Base-by-base conservation (phyloP, 140 eudicot genomes). In the Erigeron philadelphicus region DNA sequence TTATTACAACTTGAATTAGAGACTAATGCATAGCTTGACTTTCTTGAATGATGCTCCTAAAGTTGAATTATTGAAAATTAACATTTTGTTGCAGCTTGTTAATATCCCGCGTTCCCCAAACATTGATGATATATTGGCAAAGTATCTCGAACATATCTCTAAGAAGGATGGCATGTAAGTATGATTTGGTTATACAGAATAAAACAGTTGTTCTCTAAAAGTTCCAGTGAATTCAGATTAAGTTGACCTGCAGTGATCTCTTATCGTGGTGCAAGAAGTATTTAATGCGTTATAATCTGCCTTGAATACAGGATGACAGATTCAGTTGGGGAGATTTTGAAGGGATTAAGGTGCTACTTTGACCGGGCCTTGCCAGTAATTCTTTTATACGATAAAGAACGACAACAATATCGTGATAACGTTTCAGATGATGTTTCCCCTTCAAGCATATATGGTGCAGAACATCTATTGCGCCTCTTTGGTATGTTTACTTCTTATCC, bases 391-490 rank as follows among this genome's bases (percentile, higher is more conserved):
- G 79, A 89, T 61, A 86, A 84, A 67, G 98, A 93, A 75, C 90
- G 89, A 42, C 78, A 74, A 49, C 98, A 93, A 76, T 93, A 84
- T 71, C 62, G 64, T 44, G 95, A 93, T 21, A 67, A 80, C 9
- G 70, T 87, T 45, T 44, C 50, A 55, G 81, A 82, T 64, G 73
- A 80, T 72, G 84, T 73, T 64, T 86, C 96, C 68, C 98, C 98
- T 44, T 89, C 98, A 62, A 78, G 71, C 66, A 60, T 83, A 66
- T 93, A 93, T 67, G 98, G 98, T 75, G 96, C 98, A 38, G 96
- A 93, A 75, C 98, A 93, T 89, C 85, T 93, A 53, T 67, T 93
- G 46, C 96, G 98, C 68, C 88, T 92, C 61, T 92, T 92, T 80
- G 98, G 98, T 92, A 81, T 55, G 87, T 64, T 79, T 61, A 13